phyloP scores from a whole-genome alignment of 2,329 filamentous ascomycete species.

The Bipolaris cookei region DNA sequence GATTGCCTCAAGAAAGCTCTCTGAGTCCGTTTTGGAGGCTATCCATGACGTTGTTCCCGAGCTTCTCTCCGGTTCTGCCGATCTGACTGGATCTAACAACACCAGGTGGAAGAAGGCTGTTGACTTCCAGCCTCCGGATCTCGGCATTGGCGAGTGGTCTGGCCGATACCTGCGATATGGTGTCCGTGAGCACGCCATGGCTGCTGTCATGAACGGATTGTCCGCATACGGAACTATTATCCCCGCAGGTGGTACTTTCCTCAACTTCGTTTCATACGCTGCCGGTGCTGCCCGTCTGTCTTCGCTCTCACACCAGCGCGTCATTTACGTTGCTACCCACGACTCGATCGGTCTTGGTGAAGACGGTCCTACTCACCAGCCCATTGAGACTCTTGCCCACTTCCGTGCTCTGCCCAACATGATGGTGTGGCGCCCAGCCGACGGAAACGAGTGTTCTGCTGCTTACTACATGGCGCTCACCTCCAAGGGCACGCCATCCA shows the following conservation, averaged over 20 bases:
- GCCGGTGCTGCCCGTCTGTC: constrained; percentile 95
- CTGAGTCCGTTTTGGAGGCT: constrained; percentile 89
- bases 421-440: constrained; percentile 99
- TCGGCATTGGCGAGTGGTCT: constrained; percentile 83
- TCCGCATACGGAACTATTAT: constrained; percentile 94
- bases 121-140: constrained; percentile 93
- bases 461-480: constrained; percentile 96
- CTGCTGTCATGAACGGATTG: constrained; percentile 92
- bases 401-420: constrained; percentile 99
- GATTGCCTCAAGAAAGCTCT: constrained; percentile 93
- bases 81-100: constrained; percentile 98
- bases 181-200: constrained; percentile 92
- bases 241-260: constrained; percentile 93
- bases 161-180: constrained; percentile 94
- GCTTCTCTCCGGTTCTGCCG: constrained; percentile 92
- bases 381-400: constrained; percentile 96
- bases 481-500: constrained; percentile 86
- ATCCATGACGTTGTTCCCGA: constrained; percentile 84
- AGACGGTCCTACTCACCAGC: constrained; percentile 98
- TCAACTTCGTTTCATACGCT: constrained; percentile 99
- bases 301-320: constrained; percentile 85
- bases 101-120: constrained; percentile 96
- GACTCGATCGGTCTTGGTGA: constrained; percentile 99
- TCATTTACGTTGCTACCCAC: constrained; percentile 96
- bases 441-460: constrained; percentile 97